phyloP scores from a whole-genome alignment of 2,329 filamentous ascomycete genomes.

The Colletotrichum graminicola region DNA sequence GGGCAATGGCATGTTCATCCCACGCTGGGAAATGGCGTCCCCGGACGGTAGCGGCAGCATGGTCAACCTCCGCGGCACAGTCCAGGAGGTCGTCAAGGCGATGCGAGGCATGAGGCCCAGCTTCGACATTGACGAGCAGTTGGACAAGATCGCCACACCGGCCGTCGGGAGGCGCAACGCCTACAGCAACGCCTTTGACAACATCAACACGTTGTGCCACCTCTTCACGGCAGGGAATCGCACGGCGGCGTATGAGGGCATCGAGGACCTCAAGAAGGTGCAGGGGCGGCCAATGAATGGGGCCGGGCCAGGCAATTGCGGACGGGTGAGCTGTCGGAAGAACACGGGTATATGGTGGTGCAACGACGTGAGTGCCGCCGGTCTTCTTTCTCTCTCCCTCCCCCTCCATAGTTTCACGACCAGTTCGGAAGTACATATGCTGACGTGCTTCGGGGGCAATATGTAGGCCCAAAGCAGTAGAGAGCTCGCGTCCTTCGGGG shows the following conservation, averaged over 20 bases:
- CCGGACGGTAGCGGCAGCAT: slow-evolving; percentile 22
- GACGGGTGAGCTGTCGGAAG: slow-evolving; percentile 30
- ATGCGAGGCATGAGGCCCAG: not conserved
- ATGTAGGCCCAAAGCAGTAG: slow-evolving; percentile 11
- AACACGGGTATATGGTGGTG: slow-evolving; percentile 30
- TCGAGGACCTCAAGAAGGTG: slow-evolving; percentile 19
- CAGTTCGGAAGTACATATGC: too few relatives aligned
- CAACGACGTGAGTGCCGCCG: slow-evolving; percentile 19
- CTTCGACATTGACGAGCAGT: not conserved
- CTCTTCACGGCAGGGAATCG: slow-evolving; percentile 28
- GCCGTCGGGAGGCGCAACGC: slow-evolving; percentile 1
- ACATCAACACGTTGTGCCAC: slow-evolving; percentile 16
- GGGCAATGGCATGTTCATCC: slow-evolving; percentile 10
- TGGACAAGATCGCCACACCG: not conserved
- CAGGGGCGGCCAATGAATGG: slow-evolving; percentile 27
- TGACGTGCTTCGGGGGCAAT: not conserved
- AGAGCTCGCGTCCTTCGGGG: slow-evolving; percentile 25
- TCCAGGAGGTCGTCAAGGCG: slow-evolving; percentile 18
- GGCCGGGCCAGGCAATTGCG: slow-evolving; percentile 26
- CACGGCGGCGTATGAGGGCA: slow-evolving; percentile 7
- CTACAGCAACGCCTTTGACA: not conserved
- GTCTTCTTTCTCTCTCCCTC: too few relatives aligned
- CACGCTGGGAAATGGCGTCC: slow-evolving; percentile 14
- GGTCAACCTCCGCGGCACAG: slow-evolving; percentile 13
- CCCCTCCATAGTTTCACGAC: not conserved